Evolutionary conservation across 306 rosid species (phyloP), one percentile per base, ranked within the genome.

Genomic region (Pyrus bretschneideri): DNA sequence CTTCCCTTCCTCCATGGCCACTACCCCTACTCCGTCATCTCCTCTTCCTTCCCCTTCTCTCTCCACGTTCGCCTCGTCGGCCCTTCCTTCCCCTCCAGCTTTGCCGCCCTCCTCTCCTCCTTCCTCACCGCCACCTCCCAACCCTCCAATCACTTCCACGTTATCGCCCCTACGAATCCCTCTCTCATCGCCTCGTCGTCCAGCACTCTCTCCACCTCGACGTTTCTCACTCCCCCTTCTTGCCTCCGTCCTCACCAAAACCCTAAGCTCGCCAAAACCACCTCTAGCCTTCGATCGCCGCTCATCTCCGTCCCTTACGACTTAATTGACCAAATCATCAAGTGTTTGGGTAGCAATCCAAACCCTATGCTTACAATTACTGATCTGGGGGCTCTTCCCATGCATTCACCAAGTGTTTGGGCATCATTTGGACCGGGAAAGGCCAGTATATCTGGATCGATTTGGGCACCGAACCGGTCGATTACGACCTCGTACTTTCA

Each of bases 391-490:
- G 88, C 6, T 91, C 97, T 15, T 95, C 99, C 18, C 83, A 93
- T 5, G 96, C 82, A 4, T 78, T 73, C 35, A 86, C 97, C 23
- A 89, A 80, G 57, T 95, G 99, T 69, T 73, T 86, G 68, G 99
- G 98, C 52, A 90, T 83, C 9, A 46, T 92, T 30, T 92, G 96
- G 96, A 88, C 90, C 40, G 92, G 90, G 30, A 73, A 57, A 11
- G 80, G 87, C 7, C 84, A 96, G 9, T 96, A 87, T 52, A 70
- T 89, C 62, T 92, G 99, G 97, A 83, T 92, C 72, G 97, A 96
- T 65, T 80, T 92, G 73, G 91, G 93, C 8, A 96, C 99, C 4
- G 98, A 97, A 0, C 93, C 97, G 0, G 92, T 96, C 11, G 97
- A 92, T 42, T 92, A 96, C 31, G 98, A 96, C 4, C 98, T 97